phyloP scores from a whole-genome alignment of 164 flowering plant species.

The Tetrastigma voinierianum region DNA sequence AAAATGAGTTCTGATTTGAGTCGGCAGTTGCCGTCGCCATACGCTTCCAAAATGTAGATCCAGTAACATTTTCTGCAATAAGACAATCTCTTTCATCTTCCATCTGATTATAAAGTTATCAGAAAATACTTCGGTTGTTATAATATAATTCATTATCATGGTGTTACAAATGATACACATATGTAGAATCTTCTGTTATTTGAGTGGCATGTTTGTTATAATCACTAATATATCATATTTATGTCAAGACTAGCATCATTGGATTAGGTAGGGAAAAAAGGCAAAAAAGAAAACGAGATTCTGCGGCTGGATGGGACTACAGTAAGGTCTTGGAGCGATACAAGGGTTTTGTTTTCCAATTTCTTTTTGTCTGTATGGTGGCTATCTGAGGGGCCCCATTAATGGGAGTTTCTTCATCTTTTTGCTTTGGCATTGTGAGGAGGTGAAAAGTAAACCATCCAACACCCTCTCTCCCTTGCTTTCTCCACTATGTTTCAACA shows the following conservation, averaged over 20 bases:
- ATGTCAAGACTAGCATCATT: neutral
- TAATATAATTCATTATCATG: too few relatives aligned
- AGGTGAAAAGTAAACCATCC: too few relatives aligned
- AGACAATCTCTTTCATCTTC: too few relatives aligned
- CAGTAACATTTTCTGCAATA: too few relatives aligned
- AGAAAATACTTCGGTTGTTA: too few relatives aligned
- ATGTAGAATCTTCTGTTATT: too few relatives aligned
- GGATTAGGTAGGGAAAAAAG: neutral
- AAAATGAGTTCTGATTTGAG: too few relatives aligned
- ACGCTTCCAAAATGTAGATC: slow-evolving; percentile 17
- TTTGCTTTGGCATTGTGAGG: neutral
- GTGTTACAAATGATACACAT: too few relatives aligned
- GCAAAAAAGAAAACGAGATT: neutral
- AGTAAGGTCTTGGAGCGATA: slow-evolving; percentile 6
- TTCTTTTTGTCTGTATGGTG: slow-evolving; percentile 23
- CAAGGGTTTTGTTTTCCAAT: slow-evolving; percentile 4
- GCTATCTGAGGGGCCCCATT: slow-evolving; percentile 23
- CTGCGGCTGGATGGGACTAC: slow-evolving; percentile 9
- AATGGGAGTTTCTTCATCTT: slow-evolving; percentile 7
- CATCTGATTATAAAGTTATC: too few relatives aligned
- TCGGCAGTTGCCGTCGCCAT: too few relatives aligned
- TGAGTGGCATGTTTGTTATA: too few relatives aligned
- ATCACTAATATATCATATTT: too few relatives aligned
- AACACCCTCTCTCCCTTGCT: neutral
- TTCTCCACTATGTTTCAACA: neutral